These are phyloP conservation scores for Colletotrichum sansevieriae DNA, from an alignment of 2,329 filamentous ascomycete species.

Conservation along the genomic window DNA sequence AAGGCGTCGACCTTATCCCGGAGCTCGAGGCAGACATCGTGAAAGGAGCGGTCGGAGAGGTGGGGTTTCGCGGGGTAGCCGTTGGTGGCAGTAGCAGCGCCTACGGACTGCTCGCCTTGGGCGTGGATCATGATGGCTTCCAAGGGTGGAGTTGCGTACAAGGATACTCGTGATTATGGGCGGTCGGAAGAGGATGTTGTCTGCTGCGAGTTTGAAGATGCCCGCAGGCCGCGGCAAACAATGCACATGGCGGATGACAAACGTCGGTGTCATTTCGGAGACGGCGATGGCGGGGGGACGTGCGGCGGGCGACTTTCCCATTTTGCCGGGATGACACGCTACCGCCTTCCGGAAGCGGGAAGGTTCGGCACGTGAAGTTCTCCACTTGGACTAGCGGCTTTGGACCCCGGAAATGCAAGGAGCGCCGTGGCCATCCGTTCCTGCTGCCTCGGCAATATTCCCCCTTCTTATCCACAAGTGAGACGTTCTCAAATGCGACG, in stretches of 20 bases:
- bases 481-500: no score
- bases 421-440: not conserved
- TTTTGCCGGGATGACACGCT: slow-evolving; percentile 20
- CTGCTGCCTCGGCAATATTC: slow-evolving; percentile 16
- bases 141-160: not conserved
- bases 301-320: slow-evolving; percentile 17
- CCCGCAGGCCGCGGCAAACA: slow-evolving; percentile 9
- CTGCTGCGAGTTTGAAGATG: not conserved
- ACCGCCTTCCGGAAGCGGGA: slow-evolving; percentile 12
- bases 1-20: slow-evolving; percentile 74
- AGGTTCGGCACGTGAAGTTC: slow-evolving; percentile 5
- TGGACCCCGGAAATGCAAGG: slow-evolving; percentile 26
- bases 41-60: slow-evolving; percentile 44
- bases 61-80: slow-evolving; percentile 41
- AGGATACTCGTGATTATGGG: not conserved
- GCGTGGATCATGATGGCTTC: slow-evolving; percentile 16
- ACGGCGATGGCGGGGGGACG: slow-evolving; percentile 34
- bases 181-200: not conserved
- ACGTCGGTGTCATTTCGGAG: slow-evolving; percentile 36
- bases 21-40: slow-evolving; percentile 64
- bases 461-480: not conserved
- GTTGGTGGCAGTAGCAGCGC: slow-evolving; percentile 21
- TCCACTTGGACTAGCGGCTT: slow-evolving; percentile 17
- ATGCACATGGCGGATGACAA: slow-evolving; percentile 20
- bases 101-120: slow-evolving; percentile 29